Conservation (phyloP, 1,139 yeast species). For the Diutina siamensis region DNA sequence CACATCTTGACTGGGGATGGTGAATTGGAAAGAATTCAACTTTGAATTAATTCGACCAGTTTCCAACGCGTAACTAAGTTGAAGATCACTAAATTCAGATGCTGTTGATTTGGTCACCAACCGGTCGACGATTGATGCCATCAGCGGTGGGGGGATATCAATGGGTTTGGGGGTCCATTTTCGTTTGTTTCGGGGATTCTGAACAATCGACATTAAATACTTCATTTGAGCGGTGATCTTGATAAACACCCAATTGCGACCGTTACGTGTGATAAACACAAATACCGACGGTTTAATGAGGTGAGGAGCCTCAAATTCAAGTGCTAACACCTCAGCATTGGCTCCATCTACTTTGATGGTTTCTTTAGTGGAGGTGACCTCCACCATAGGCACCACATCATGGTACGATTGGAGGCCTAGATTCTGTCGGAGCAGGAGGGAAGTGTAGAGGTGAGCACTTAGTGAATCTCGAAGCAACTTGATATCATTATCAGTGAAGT, state of each 20-base stretch:
- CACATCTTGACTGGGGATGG: neutral
- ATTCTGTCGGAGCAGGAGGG: neutral
- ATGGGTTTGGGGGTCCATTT: neutral
- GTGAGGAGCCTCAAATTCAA: neutral
- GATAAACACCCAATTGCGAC: neutral
- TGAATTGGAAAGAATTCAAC: neutral
- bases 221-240: neutral
- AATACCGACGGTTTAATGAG: neutral
- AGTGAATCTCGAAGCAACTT: neutral
- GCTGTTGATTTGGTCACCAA: neutral
- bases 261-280: neutral
- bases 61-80: neutral
- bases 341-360: neutral
- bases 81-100: neutral
- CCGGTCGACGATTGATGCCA: neutral
- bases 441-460: neutral
- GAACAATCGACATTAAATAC: neutral
- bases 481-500: neutral
- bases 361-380: neutral
- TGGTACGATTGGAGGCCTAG: neutral
- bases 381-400: neutral
- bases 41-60: neutral
- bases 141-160: neutral
- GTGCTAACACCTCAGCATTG: neutral
- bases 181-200: neutral